Evolutionary conservation across 305 asterid genomes (phyloP).

Genomic region (Fraxinus dipetala): DNA sequence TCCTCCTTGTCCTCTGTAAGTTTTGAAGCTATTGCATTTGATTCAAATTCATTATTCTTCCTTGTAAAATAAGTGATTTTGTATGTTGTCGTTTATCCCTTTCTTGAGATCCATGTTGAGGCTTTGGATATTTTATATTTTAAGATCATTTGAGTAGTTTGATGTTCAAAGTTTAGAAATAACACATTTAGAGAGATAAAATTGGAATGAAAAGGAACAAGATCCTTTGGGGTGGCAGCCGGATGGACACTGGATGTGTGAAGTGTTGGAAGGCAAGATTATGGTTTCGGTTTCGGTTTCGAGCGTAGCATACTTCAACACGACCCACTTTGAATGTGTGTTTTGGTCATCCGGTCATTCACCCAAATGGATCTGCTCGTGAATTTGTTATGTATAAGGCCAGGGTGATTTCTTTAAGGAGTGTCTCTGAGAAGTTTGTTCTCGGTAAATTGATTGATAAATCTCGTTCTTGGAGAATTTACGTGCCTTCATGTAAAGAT

Average conservation of each 20-base stretch:
- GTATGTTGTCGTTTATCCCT: not conserved
- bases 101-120: not conserved
- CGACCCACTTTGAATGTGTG: not conserved
- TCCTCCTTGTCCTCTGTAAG: not conserved
- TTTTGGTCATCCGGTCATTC: not conserved
- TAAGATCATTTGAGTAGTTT: not conserved
- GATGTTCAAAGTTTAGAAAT: not conserved
- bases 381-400: not conserved
- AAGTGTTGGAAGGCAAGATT: not conserved
- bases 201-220: not conserved
- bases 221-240: not conserved
- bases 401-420: not conserved
- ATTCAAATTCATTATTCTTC: not conserved
- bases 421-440: not conserved
- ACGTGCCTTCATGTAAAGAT: not conserved
- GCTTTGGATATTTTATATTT: not conserved
- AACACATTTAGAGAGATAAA: not conserved
- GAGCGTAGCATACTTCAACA: not conserved
- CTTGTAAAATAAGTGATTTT: not conserved
- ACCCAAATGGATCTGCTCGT: not conserved
- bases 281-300: not conserved
- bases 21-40: not conserved
- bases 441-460: not conserved
- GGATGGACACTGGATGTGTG: not conserved
- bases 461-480: not conserved